Conservation (phyloP, 2,329 filamentous ascomycete genomes). For the Colletotrichum chlorophyti region DNA sequence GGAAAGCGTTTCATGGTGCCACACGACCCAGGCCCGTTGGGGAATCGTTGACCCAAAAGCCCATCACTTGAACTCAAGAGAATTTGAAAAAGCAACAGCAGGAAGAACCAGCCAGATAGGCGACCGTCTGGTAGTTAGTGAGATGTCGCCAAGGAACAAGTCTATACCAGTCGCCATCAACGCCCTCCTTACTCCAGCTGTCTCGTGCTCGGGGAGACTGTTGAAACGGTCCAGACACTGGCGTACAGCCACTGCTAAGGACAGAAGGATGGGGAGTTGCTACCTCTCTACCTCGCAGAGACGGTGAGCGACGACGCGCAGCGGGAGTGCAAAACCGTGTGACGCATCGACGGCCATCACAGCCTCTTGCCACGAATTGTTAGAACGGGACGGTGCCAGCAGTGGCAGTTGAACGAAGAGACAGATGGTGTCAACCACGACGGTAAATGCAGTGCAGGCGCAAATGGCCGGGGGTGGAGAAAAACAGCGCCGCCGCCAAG, state of each 20-base stretch:
- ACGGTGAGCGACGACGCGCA: no score
- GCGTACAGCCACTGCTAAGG: not conserved
- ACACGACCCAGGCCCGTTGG: not conserved
- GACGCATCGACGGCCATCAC: conserved; percentile 17
- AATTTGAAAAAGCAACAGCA: no score
- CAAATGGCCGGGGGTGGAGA: conserved; percentile 19
- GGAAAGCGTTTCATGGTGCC: no score
- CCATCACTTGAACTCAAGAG: no score
- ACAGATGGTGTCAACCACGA: no score
- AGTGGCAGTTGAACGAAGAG: no score
- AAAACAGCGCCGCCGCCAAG: conserved; percentile 26
- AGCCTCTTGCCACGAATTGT: conserved; percentile 14
- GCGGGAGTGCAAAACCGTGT: not conserved
- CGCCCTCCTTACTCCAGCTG: not conserved
- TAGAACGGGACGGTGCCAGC: not conserved
- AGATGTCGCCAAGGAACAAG: conserved; percentile 6
- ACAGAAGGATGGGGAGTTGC: no score
- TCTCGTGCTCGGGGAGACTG: conserved; percentile 9
- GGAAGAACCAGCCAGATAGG: not conserved
- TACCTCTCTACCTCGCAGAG: no score
- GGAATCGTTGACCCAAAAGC: not conserved
- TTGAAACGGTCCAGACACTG: conserved; percentile 13
- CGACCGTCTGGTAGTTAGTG: not conserved
- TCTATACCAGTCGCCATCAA: not conserved
- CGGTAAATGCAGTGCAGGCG: no score